Evolutionary conservation across 1,284 basidiomycete genomes (phyloP), one percentile per base, ranked within the genome.

Genomic region (Ceratobasidium sp.): DNA sequence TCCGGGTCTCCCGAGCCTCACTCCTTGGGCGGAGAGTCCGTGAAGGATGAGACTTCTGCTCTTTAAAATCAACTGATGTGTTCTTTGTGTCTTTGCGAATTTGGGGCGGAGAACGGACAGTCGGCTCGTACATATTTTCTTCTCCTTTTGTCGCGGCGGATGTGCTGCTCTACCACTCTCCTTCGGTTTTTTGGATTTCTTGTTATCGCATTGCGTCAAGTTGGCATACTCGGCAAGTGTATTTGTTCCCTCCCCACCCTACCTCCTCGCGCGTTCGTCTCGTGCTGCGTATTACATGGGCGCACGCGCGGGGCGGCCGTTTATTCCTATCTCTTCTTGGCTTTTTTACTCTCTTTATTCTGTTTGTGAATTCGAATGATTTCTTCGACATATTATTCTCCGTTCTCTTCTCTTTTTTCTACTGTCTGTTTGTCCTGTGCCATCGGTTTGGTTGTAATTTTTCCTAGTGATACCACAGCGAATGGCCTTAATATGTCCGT

Each of bases 161-260:
- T 14, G 66, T 29, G 56, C 66, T 41, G 67, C 56, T 19, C 8
- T 57, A 22, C 29, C 67, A 60, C 67, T 31, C 44, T 63, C 60
- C 44, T 41, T 60, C 59, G 14, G 44, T 54, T 51, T 41, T 27
- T 41, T 56, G 50, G 14, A 24, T 27, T 71, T 36, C 59, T 54
- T 45, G 50, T 1, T 36, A 22, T 44, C 19, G 24, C 41, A 60
- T 19, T 67, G 81, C 45, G 85, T 88, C 77, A 88, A 89, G 81
- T 81, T 86, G 60, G 87, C 88, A 44, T 75, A 76, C 67, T 53
- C 27, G 48, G 36, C 44, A 59, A 29, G 51, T 72, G 67, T 54
- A 59, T 72, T 72, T 57, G 36, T 67, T 65, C 54, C 56, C 65
- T 74, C 62, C 41, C 59, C 59, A 57, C 41, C 29, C 69, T 41